Conservation (phyloP, 495 filamentous ascomycete species). For the Geoglossum glabrum region DNA sequence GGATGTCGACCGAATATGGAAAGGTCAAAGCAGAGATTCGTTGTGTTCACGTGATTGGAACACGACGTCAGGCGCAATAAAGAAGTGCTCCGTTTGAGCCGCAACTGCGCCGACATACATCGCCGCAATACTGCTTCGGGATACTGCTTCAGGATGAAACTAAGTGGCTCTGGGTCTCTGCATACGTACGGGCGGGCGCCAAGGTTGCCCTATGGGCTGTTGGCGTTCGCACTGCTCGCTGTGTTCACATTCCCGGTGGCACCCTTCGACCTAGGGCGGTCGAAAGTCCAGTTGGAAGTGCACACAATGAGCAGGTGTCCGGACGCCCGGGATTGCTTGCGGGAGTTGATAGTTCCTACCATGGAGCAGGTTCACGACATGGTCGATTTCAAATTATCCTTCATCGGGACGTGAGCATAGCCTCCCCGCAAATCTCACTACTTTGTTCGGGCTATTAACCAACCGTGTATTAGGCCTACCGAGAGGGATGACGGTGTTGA, state of each 20-base stretch:
- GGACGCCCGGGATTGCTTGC: slow-evolving; percentile 45
- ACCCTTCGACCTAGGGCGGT: not conserved
- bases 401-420: slow-evolving; percentile 53
- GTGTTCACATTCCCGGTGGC: not conserved
- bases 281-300: slow-evolving; percentile 31
- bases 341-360: slow-evolving; percentile 59
- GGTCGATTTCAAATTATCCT: slow-evolving; percentile 79
- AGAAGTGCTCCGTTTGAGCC: not conserved
- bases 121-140: no score
- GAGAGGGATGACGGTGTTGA: slow-evolving; percentile 37
- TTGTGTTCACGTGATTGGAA: not conserved
- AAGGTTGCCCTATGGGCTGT: not conserved
- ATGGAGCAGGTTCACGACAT: slow-evolving; percentile 67
- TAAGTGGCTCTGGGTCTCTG: not conserved
- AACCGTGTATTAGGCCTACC: slow-evolving; percentile 12
- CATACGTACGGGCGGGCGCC: not conserved
- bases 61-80: no score
- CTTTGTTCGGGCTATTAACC: not conserved
- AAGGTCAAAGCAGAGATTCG: not conserved
- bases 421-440: not conserved
- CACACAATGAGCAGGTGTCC: slow-evolving; percentile 53
- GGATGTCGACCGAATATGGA: not conserved
- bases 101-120: not conserved
- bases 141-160: not conserved
- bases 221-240: not conserved